phyloP scores from a whole-genome alignment of 345 rosid species.

The Acer negundo region DNA sequence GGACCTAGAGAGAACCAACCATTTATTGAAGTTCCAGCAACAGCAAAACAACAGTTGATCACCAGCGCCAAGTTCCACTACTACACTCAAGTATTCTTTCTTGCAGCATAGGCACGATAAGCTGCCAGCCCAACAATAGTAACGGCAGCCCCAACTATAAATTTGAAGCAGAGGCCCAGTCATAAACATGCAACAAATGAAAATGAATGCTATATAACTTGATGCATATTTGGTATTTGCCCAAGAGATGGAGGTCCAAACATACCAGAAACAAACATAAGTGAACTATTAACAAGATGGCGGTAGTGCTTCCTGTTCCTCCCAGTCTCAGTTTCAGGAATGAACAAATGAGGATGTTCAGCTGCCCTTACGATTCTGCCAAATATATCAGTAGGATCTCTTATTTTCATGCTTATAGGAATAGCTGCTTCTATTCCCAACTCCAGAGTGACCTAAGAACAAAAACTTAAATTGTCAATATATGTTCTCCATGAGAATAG shows the following conservation, averaged over 20 bases:
- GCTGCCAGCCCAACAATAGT: constrained; percentile 63
- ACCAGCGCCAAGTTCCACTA: constrained; percentile 2
- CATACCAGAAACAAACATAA: constrained; percentile 69
- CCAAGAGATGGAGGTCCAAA: neutral
- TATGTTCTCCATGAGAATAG: neutral
- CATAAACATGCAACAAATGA: constrained; percentile 10
- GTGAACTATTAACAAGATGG: constrained; percentile 60
- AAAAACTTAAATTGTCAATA: constrained; percentile 3
- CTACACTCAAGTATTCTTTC: constrained; percentile 53
- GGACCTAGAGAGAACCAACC: constrained; percentile 14
- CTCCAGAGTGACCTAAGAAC: constrained; percentile 61
- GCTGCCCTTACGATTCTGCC: constrained; percentile 58
- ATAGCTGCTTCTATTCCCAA: constrained; percentile 70
- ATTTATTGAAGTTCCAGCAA: constrained; percentile 14
- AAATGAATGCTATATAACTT: neutral
- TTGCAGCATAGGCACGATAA: constrained; percentile 61
- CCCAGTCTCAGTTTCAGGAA: constrained; percentile 74
- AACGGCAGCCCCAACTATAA: constrained; percentile 65
- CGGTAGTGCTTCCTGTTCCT: constrained; percentile 58
- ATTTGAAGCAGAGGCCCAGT: constrained; percentile 14
- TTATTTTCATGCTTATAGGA: constrained; percentile 51
- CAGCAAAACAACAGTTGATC: constrained; percentile 13
- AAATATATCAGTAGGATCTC: constrained; percentile 53
- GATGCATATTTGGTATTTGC: neutral
- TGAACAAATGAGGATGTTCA: constrained; percentile 67